A percentile compares a stretch with the other conserved stretches of the same genome.
Conservation (phyloP, 2,329 filamentous ascomycete genomes). For the Blumeria graminis region DNA sequence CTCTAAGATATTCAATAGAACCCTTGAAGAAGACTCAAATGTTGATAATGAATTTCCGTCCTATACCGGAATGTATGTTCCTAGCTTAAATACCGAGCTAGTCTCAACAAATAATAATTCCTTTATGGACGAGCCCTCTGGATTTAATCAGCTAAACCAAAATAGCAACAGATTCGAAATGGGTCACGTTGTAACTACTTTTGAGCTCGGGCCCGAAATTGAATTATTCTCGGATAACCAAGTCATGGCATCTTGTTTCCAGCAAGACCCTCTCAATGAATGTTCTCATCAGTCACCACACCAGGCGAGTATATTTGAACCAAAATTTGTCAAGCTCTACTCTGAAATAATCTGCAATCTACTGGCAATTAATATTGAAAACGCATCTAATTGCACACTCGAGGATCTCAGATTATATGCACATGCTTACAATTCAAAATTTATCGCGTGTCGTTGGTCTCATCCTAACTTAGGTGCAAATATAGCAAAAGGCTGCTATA, state of each 20-base stretch:
- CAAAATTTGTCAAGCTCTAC: not conserved
- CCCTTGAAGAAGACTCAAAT: not conserved
- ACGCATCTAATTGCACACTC: not conserved
- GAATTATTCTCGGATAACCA: not conserved
- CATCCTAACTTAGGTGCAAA: not conserved
- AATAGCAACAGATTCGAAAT: not conserved
- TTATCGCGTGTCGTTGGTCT: not conserved
- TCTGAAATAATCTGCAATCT: slow-evolving; percentile 1
- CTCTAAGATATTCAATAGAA: not conserved
- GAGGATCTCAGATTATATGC: slow-evolving; percentile 2
- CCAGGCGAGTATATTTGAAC: not conserved
- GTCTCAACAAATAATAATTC: not conserved
- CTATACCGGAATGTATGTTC: not conserved
- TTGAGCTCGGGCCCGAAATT: not conserved
- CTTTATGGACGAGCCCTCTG: not conserved
- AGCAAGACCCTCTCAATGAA: not conserved
- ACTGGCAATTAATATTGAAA: not conserved
- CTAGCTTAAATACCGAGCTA: not conserved
- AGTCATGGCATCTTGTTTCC: not conserved
- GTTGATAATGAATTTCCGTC: not conserved
- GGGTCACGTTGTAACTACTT: not conserved
- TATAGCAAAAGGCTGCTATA: not conserved
- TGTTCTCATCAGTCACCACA: not conserved
- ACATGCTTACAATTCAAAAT: slow-evolving; percentile 3
- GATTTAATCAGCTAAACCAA: not conserved